Evolutionary conservation across 306 rosid species (phyloP).

Genomic region (Ormosia semicastrata): DNA sequence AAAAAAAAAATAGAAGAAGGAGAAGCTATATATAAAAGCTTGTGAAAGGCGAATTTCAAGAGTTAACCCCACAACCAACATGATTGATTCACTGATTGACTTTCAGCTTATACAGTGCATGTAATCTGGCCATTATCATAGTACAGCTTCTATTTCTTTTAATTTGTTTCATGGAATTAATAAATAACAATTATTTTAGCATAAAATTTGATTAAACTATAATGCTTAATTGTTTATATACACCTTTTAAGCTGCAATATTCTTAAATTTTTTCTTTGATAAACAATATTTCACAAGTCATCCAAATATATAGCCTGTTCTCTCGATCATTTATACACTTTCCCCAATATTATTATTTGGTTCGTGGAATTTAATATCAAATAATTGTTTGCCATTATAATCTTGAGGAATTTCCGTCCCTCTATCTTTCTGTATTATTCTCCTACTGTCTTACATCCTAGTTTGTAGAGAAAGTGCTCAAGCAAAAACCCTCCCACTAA

Average conservation of each 20-base stretch:
- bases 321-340: slow-evolving; percentile 23
- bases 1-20: neutral
- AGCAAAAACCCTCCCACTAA: slow-evolving; percentile 57
- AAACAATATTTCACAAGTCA: slow-evolving; percentile 17
- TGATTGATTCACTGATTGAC: slow-evolving; percentile 67
- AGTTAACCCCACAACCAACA: slow-evolving; percentile 45
- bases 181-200: neutral
- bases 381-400: slow-evolving; percentile 44
- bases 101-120: slow-evolving; percentile 17
- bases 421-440: slow-evolving; percentile 44
- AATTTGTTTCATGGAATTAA: neutral
- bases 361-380: slow-evolving; percentile 43
- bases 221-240: neutral
- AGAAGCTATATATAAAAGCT: slow-evolving; percentile 30
- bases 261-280: neutral
- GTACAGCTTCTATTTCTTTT: neutral
- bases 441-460: slow-evolving; percentile 29
- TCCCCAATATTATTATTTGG: slow-evolving; percentile 43
- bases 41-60: slow-evolving; percentile 28
- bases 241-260: neutral
- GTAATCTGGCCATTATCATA: neutral
- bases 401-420: slow-evolving; percentile 42
- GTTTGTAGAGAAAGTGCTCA: slow-evolving; percentile 60
- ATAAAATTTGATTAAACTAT: neutral
- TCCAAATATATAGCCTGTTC: neutral